phyloP scores from a whole-genome alignment of 1,139 yeast genomes.

The Lodderomyces elongisporus region DNA sequence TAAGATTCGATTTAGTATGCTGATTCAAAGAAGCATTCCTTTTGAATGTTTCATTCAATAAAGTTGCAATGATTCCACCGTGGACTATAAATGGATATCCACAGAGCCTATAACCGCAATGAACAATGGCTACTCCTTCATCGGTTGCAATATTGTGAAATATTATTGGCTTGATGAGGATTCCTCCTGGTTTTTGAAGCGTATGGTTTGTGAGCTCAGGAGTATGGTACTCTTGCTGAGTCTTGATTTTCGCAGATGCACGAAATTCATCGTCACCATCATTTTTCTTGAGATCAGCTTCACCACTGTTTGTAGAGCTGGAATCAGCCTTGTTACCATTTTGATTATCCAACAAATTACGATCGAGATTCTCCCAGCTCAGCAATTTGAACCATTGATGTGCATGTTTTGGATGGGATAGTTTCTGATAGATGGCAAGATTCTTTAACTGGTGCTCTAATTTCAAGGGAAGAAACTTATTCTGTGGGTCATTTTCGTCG shows the following conservation, averaged over 20 bases:
- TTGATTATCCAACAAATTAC: constrained; percentile 34
- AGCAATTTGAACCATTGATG: constrained; percentile 42
- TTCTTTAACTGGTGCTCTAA: constrained; percentile 46
- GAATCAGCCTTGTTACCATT: background rate
- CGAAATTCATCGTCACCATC: background rate
- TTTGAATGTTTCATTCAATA: constrained; percentile 71
- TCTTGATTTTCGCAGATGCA: constrained; percentile 14
- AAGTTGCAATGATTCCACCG: constrained; percentile 84
- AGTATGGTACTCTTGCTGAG: constrained; percentile 29
- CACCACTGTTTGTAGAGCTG: background rate
- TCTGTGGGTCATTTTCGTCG: constrained; percentile 11
- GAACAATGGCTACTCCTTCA: constrained; percentile 64
- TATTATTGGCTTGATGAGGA: constrained; percentile 66
- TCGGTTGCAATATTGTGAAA: constrained; percentile 55
- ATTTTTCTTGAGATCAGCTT: no score
- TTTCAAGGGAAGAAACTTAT: constrained; percentile 19
- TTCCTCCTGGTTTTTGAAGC: constrained; percentile 64
- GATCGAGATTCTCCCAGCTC: constrained; percentile 59
- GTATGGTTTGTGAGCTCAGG: constrained; percentile 29
- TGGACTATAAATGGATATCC: constrained; percentile 88
- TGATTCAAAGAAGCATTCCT: constrained; percentile 47
- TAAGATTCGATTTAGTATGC: constrained; percentile 27
- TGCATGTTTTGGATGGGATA: constrained; percentile 35
- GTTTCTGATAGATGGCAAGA: constrained; percentile 48
- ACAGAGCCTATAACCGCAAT: constrained; percentile 72